These are phyloP conservation scores for Phanerochaete sordida DNA, from an alignment of 768 basidiomycete genomes.

Conservation along the genomic window DNA sequence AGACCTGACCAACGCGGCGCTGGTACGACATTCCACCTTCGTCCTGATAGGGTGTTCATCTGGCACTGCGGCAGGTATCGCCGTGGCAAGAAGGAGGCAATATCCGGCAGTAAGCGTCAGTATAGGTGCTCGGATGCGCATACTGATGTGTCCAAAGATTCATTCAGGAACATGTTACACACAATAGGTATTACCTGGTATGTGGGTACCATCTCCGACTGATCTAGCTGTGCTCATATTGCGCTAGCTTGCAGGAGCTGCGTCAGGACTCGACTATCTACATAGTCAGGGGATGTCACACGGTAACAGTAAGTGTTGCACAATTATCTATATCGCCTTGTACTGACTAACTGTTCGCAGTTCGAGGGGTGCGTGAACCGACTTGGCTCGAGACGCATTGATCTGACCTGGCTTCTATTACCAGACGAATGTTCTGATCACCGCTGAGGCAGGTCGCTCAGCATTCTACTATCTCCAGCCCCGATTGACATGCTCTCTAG, in stretches of 20 bases:
- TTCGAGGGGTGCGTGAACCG: background rate
- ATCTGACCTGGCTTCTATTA: background rate
- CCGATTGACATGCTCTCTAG: no score
- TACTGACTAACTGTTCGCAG: background rate
- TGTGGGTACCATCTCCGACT: background rate
- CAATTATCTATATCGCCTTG: no score
- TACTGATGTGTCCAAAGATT: background rate
- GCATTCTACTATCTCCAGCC: no score
- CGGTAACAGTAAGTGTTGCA: background rate
- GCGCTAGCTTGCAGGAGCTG: background rate
- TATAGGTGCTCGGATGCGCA: background rate
- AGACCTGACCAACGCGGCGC: background rate
- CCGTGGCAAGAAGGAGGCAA: background rate
- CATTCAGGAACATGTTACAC: background rate
- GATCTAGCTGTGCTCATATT: background rate
- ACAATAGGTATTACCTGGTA: background rate
- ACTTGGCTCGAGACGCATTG: background rate
- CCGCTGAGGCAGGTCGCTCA: background rate
- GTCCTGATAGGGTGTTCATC: background rate
- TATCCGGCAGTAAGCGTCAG: background rate
- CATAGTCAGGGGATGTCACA: background rate
- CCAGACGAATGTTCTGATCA: background rate
- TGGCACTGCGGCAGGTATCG: background rate
- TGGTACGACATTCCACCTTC: background rate
- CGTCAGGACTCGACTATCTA: background rate